phyloP scores from a whole-genome alignment of 2,329 filamentous ascomycete species.

The Colletotrichum sp. region DNA sequence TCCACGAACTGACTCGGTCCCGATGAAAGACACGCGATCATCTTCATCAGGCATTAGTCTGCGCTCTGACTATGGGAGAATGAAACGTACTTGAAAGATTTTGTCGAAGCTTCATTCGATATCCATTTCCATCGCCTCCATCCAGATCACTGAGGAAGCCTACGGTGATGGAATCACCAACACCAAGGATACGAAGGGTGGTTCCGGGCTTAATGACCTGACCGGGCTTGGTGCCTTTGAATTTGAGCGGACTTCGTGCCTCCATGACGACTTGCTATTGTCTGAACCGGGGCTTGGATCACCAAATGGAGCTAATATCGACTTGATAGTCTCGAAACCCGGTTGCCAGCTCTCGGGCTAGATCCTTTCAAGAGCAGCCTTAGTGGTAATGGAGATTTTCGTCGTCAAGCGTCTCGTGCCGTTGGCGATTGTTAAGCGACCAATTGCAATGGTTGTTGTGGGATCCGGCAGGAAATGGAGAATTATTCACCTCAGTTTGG shows the following conservation, averaged over 20 bases:
- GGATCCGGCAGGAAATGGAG: not conserved
- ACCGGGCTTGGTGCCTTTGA: not conserved
- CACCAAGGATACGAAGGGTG: constrained; percentile 39
- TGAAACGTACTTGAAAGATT: constrained; percentile 31
- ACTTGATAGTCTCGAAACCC: not conserved
- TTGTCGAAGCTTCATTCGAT: constrained; percentile 32
- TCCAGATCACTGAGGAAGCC: constrained; percentile 25
- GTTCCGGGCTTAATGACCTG: constrained; percentile 27
- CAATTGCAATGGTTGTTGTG: no score
- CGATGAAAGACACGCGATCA: constrained; percentile 35
- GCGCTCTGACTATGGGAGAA: not conserved
- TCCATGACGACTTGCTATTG: not conserved
- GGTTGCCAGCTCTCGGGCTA: not conserved
- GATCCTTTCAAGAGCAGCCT: not conserved
- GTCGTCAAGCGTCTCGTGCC: not conserved
- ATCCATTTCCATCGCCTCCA: constrained; percentile 40
- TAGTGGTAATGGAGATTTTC: not conserved
- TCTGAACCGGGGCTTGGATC: not conserved
- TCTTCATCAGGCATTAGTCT: not conserved
- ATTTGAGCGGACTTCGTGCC: not conserved
- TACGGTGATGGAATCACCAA: constrained; percentile 42
- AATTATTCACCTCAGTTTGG: not conserved
- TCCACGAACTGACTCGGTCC: constrained; percentile 28
- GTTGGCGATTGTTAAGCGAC: not conserved
- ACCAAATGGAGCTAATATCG: not conserved